Percentiles rank a stretch among this genome's conserved stretches.
These are phyloP conservation scores for Ophiorrhiza pumila DNA, from an alignment of 257 asterid genomes.

Conservation along the genomic window DNA sequence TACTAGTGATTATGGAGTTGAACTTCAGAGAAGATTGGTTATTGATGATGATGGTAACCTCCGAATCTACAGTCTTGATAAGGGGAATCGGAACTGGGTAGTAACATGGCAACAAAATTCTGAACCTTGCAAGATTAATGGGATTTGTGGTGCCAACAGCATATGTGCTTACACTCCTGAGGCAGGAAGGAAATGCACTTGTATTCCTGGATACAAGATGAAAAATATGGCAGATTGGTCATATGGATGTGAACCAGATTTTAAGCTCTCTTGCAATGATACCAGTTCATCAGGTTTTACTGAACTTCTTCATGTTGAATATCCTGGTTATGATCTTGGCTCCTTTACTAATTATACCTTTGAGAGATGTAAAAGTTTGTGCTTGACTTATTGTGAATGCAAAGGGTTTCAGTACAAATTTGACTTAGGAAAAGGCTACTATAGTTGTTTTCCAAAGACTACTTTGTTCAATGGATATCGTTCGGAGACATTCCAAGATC, in stretches of 20 bases:
- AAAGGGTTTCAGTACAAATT: conserved; percentile 35
- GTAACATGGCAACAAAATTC: conserved; percentile 33
- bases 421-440: neutral
- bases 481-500: neutral
- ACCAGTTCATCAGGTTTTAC: conserved; percentile 11
- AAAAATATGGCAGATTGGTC: conserved; percentile 36
- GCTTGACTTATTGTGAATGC: conserved; percentile 33
- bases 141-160: conserved; percentile 40
- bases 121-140: conserved; percentile 31
- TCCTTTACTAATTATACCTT: conserved; percentile 18
- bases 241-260: conserved; percentile 37
- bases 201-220: conserved; percentile 36
- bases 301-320: conserved; percentile 26
- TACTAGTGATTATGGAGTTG: conserved; percentile 22
- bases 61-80: conserved; percentile 33
- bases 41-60: conserved; percentile 37
- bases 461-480: conserved; percentile 31
- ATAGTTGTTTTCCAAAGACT: conserved; percentile 30
- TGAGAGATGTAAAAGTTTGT: conserved; percentile 26
- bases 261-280: conserved; percentile 12
- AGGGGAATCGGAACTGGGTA: conserved; percentile 19
- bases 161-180: conserved; percentile 23
- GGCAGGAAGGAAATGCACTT: conserved; percentile 28
- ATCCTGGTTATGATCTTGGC: conserved; percentile 36
- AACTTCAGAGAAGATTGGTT: conserved; percentile 23